A percentile compares a stretch with the other conserved stretches of the same genome.
Conservation (phyloP, 2,329 filamentous ascomycete genomes). For the Aplosporella prunicola region DNA sequence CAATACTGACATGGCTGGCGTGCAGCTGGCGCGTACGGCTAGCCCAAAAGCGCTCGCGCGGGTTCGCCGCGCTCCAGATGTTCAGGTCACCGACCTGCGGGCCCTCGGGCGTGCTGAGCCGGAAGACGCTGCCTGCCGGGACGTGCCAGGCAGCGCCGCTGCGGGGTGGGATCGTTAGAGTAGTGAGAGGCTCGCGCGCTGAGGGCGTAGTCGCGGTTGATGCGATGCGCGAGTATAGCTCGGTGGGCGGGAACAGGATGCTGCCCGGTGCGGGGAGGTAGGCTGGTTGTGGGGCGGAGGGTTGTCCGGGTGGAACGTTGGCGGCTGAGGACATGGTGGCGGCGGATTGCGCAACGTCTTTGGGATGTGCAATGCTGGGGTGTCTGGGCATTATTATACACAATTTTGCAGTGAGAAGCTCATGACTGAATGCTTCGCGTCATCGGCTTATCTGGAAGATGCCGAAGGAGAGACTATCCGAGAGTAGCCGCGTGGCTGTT, state of each 20-base stretch:
- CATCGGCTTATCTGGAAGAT: too few species aligned
- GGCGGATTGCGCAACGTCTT: background rate
- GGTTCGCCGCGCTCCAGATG: constrained; percentile 68
- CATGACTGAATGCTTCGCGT: too few species aligned
- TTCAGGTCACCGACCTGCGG: constrained; percentile 80
- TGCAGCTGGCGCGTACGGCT: constrained; percentile 70
- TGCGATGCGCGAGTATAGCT: constrained; percentile 21
- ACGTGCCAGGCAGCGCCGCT: constrained; percentile 66
- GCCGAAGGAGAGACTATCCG: too few species aligned
- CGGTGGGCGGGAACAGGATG: constrained; percentile 24
- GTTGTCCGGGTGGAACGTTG: too few species aligned
- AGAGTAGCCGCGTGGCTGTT: too few species aligned
- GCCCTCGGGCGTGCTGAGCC: constrained; percentile 65
- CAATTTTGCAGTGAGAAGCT: too few species aligned
- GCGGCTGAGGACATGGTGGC: background rate
- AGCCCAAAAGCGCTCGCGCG: constrained; percentile 76
- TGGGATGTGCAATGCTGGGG: background rate
- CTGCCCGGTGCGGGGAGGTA: constrained; percentile 27
- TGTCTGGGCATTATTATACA: background rate
- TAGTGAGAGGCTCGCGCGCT: constrained; percentile 15
- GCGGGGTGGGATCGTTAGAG: constrained; percentile 55
- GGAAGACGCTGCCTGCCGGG: constrained; percentile 56
- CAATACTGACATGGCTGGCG: constrained; percentile 59
- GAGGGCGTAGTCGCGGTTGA: constrained; percentile 4
- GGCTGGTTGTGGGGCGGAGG: constrained; percentile 17